A percentile compares a stretch with the other conserved stretches of the same genome.
Evolutionary conservation across 1,139 yeast species (phyloP).

Genomic region (Suhomyces maxii): DNA sequence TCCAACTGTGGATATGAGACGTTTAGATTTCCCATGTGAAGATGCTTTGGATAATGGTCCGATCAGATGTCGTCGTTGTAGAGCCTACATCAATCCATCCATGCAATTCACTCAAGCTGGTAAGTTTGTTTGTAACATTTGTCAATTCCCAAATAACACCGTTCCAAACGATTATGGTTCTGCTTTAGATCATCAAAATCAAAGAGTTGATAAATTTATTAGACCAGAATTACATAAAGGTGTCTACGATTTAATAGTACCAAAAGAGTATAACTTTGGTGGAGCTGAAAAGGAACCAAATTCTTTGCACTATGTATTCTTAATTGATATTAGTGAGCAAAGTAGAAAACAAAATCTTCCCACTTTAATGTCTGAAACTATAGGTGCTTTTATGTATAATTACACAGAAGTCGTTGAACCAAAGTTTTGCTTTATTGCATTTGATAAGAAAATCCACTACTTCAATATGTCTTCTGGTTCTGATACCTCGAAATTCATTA

Average conservation of each 20-base stretch:
- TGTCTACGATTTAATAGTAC: slow-evolving; percentile 82
- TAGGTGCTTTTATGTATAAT: slow-evolving; percentile 55
- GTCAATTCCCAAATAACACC: slow-evolving; percentile 69
- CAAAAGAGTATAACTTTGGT: slow-evolving; percentile 63
- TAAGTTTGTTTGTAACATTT: slow-evolving; percentile 79
- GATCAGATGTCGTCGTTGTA: slow-evolving; percentile 87
- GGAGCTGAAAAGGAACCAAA: slow-evolving; percentile 30
- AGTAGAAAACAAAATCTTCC: slow-evolving; percentile 66
- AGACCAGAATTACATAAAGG: slow-evolving; percentile 83
- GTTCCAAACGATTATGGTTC: slow-evolving; percentile 70
- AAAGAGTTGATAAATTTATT: slow-evolving; percentile 60
- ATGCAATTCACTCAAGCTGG: slow-evolving; percentile 70
- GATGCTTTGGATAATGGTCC: slow-evolving; percentile 58
- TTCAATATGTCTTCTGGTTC: slow-evolving; percentile 62
- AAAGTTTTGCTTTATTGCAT: slow-evolving; percentile 69
- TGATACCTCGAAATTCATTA: slow-evolving; percentile 62
- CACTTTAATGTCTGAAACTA: slow-evolving; percentile 68
- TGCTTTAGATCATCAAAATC: slow-evolving; percentile 56
- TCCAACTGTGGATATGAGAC: slow-evolving; percentile 66
- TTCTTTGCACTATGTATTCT: slow-evolving; percentile 68
- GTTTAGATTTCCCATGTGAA: slow-evolving; percentile 23
- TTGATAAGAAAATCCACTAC: slow-evolving; percentile 71
- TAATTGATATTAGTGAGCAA: slow-evolving; percentile 71
- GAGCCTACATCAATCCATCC: slow-evolving; percentile 85
- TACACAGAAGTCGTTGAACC: slow-evolving; percentile 9